Conservation (phyloP, 108 stramenopile genomes). For the Skeletonema costatum region DNA sequence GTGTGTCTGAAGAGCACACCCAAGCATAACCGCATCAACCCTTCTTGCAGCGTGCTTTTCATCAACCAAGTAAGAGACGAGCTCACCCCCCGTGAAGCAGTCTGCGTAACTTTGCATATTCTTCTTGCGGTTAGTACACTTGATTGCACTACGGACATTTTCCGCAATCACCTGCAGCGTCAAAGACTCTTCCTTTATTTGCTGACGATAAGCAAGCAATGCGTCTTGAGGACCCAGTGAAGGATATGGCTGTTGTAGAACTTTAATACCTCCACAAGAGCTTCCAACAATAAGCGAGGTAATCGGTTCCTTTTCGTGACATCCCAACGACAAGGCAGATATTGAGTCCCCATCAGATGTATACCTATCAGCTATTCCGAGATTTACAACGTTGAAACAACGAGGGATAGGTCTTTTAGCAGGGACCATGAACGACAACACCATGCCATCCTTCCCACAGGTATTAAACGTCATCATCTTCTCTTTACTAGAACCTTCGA, state of each 20-base stretch:
- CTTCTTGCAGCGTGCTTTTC: conserved; percentile 41
- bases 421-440: conserved; percentile 29
- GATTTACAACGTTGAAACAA: conserved; percentile 29
- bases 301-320: background rate
- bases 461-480: conserved; percentile 12
- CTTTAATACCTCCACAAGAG: conserved; percentile 24
- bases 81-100: conserved; percentile 40
- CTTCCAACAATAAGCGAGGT: conserved; percentile 16
- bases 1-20: conserved; percentile 41
- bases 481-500: conserved; percentile 3
- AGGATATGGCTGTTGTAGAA: conserved; percentile 6
- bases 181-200: conserved; percentile 59
- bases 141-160: background rate
- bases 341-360: conserved; percentile 3
- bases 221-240: conserved; percentile 15
- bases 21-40: conserved; percentile 64
- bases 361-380: conserved; percentile 25
- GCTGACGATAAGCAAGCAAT: conserved; percentile 35
- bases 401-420: conserved; percentile 10
- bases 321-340: conserved; percentile 11
- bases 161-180: conserved; percentile 28
- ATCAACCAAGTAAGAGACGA: conserved; percentile 56
- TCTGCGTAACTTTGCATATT: conserved; percentile 10
- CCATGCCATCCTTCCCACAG: conserved; percentile 34
- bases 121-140: conserved; percentile 14